Evolutionary conservation across 441 rosid species (phyloP).

Genomic region (Euphorbia celastroides): DNA sequence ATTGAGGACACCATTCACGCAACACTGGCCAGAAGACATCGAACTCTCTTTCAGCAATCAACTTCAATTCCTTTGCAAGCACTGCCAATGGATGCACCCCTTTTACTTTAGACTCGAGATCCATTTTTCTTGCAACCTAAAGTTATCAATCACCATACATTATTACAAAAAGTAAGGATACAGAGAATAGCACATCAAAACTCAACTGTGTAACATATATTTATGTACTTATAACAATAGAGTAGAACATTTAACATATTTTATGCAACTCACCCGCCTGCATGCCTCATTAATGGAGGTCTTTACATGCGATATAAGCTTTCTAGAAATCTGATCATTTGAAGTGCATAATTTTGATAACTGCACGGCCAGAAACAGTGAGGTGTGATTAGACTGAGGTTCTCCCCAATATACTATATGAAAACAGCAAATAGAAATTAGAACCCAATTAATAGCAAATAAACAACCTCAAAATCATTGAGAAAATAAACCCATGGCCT

Average conservation of each 20-base stretch:
- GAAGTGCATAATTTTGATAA: constrained; percentile 36
- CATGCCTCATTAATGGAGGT: constrained; percentile 69
- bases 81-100: constrained; percentile 70
- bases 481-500: not conserved
- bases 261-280: constrained; percentile 52
- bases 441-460: not conserved
- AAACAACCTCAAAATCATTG: not conserved
- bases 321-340: constrained; percentile 40
- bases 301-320: constrained; percentile 55
- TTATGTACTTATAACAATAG: not conserved
- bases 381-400: constrained; percentile 11
- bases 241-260: constrained; percentile 5
- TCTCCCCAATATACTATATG: constrained; percentile 8
- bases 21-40: constrained; percentile 63
- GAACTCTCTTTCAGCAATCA: constrained; percentile 75
- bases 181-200: not conserved
- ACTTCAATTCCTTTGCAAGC: constrained; percentile 76
- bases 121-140: constrained; percentile 59
- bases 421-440: constrained; percentile 2
- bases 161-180: constrained; percentile 7
- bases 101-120: constrained; percentile 52
- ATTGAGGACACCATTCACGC: constrained; percentile 62
- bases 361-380: constrained; percentile 35
- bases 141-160: constrained; percentile 22
- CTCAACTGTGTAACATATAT: not conserved